Evolutionary conservation across 805 yeast genomes (phyloP).

Genomic region (Peterozyma toletana): DNA sequence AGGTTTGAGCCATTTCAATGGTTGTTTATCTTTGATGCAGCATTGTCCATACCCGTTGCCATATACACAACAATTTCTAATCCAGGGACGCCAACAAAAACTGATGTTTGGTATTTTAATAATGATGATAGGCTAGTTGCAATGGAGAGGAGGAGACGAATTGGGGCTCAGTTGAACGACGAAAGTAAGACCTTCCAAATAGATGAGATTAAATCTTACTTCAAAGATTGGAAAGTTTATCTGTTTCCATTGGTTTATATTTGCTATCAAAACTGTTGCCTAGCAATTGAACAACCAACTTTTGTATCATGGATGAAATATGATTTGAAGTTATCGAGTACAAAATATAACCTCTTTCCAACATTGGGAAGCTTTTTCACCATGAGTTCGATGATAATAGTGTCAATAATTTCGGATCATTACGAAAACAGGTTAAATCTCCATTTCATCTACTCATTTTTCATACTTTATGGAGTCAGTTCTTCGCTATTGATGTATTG

Average conservation of each 20-base stretch:
- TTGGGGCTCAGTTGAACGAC: constrained; percentile 35
- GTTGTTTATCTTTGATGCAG: constrained; percentile 40
- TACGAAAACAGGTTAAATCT: constrained; percentile 12
- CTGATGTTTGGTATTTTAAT: constrained; percentile 32
- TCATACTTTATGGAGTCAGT: constrained; percentile 10
- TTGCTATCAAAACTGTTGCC: constrained; percentile 28
- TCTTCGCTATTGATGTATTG: constrained; percentile 11
- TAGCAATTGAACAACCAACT: constrained; percentile 31
- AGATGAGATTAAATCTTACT: constrained; percentile 32
- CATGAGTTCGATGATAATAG: constrained; percentile 14
- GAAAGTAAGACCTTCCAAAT: constrained; percentile 31
- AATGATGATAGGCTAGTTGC: constrained; percentile 38
- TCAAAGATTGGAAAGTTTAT: constrained; percentile 41
- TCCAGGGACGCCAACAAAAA: constrained; percentile 40
- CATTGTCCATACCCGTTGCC: constrained; percentile 27
- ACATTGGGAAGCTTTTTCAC: constrained; percentile 14
- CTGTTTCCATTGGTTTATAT: constrained; percentile 34
- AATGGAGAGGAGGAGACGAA: constrained; percentile 35
- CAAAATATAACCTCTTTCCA: constrained; percentile 16
- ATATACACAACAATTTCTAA: constrained; percentile 32
- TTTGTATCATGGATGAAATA: constrained; percentile 37
- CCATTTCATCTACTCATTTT: constrained; percentile 11
- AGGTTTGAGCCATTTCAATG: constrained; percentile 32
- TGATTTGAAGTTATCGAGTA: constrained; percentile 3
- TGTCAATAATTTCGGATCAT: constrained; percentile 15